Evolutionary conservation across 148 eudicot species (phyloP), one percentile per base, ranked within the genome.

Genomic region (Camellia sinensis): DNA sequence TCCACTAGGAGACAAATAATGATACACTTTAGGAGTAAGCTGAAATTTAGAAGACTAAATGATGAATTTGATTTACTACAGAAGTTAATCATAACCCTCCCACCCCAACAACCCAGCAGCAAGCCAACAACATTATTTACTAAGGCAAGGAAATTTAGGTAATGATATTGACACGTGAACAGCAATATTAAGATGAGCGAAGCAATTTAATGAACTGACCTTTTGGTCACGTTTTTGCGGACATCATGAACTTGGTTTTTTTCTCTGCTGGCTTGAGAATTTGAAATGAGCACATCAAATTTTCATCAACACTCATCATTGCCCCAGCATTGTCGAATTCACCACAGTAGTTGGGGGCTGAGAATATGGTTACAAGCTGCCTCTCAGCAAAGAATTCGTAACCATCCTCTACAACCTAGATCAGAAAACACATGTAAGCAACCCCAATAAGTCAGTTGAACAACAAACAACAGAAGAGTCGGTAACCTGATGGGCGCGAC

Each of bases 401-500:
- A 41, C 82, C 82, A 45, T 80, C 82, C 73, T 80, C 82, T 44
- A 80, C 82, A 64, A 80, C 82, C 82, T 80, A 66, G 65, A 73
- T 21, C n/a, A 80, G 8, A 41, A 64, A 65, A 8, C 19, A 74
- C 18, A 56, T 43, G 78, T 40, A 29, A 60, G 50, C 44, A 59
- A 75, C 17, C 37, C 0, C 4, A 14, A 59, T 41, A 18, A 75
- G 78, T 41, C 67, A 60, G 13, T 1, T 59, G 53, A 59, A 75
- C 11, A 9, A 75, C 50, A 57, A 75, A 18, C 18, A 59, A 21
- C 61, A 60, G 53, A 5, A 74, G 15, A 22, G 46, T 14, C 40
- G n/a, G 8, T 52, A 73, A 80, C 82, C 82, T 80, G 82, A 80
- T 80, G 82, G 62, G 82, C 82, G 3, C 78, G 82, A 66, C 82